These are phyloP conservation scores for Myxozyma sirexii DNA, from an alignment of 805 yeast genomes.

Conservation along the genomic window DNA sequence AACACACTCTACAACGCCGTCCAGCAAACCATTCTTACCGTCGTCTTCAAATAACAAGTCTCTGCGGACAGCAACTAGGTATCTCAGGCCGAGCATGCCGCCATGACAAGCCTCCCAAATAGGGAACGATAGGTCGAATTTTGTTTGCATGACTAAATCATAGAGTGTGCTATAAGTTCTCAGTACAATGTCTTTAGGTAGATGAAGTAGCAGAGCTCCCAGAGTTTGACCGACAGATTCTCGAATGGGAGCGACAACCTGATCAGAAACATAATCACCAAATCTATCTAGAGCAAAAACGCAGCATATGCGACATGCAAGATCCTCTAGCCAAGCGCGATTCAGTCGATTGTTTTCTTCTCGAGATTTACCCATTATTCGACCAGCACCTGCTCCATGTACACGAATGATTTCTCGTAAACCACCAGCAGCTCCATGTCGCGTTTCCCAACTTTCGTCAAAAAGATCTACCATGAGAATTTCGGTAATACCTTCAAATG, in stretches of 20 bases:
- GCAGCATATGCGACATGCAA: slow-evolving; percentile 81
- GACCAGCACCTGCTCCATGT: slow-evolving; percentile 86
- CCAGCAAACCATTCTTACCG: slow-evolving; percentile 58
- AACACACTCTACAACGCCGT: slow-evolving; percentile 79
- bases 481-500: slow-evolving; percentile 90
- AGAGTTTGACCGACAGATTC: slow-evolving; percentile 95
- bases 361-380: slow-evolving; percentile 63
- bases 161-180: slow-evolving; percentile 67
- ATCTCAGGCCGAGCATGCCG: slow-evolving; percentile 90
- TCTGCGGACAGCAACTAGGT: slow-evolving; percentile 85
- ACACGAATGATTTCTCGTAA: slow-evolving; percentile 78
- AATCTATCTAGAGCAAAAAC: slow-evolving; percentile 90
- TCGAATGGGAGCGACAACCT: slow-evolving; percentile 97
- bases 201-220: slow-evolving; percentile 82
- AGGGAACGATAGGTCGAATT: slow-evolving; percentile 51
- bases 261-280: slow-evolving; percentile 96
- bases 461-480: slow-evolving; percentile 75
- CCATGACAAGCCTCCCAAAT: slow-evolving; percentile 99
- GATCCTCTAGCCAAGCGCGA: slow-evolving; percentile 74
- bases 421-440: slow-evolving; percentile 96
- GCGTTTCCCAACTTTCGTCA: slow-evolving; percentile 86
- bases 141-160: slow-evolving; percentile 65
- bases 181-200: slow-evolving; percentile 60
- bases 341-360: slow-evolving; percentile 70
- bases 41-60: slow-evolving; percentile 60